phyloP scores from a whole-genome alignment of 1,284 basidiomycete species.

The Vanrija pseudolonga region DNA sequence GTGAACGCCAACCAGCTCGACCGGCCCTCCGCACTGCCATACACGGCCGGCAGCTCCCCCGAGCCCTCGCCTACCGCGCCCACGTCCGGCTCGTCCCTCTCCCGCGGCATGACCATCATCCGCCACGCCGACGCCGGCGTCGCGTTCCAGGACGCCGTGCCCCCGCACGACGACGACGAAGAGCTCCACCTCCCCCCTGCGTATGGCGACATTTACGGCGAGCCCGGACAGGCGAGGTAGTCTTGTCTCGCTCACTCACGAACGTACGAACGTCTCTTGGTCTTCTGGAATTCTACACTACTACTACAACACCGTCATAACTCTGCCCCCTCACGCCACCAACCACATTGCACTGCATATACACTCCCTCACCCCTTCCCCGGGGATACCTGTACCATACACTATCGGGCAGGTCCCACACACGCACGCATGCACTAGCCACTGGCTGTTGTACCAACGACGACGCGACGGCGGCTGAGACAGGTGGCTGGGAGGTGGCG shows the following conservation, averaged over 20 bases:
- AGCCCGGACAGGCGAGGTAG: conserved; percentile 1
- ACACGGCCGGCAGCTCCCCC: neutral
- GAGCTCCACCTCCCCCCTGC: conserved; percentile 18
- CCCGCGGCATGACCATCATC: conserved; percentile 13
- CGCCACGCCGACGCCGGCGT: conserved; percentile 17
- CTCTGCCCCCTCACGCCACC: no score
- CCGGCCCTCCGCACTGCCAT: neutral
- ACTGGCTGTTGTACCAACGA: no score
- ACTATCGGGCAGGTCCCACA: no score
- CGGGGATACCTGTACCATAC: no score
- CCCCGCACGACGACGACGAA: neutral
- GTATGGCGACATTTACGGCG: conserved; percentile 20
- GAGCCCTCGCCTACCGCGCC: neutral
- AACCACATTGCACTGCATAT: no score
- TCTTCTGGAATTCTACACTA: no score
- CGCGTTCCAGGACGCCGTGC: conserved; percentile 12
- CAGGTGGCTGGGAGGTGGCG: neutral
- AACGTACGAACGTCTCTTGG: no score
- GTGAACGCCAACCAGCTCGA: neutral
- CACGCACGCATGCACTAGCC: no score
- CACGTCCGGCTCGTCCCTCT: neutral
- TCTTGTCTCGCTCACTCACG: no score
- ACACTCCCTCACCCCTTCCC: no score
- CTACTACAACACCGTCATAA: no score
- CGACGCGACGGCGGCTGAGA: no score